These are phyloP conservation scores for Pseudogymnoascus sp. DNA, from an alignment of 2,329 filamentous ascomycete species.

Conservation along the genomic window DNA sequence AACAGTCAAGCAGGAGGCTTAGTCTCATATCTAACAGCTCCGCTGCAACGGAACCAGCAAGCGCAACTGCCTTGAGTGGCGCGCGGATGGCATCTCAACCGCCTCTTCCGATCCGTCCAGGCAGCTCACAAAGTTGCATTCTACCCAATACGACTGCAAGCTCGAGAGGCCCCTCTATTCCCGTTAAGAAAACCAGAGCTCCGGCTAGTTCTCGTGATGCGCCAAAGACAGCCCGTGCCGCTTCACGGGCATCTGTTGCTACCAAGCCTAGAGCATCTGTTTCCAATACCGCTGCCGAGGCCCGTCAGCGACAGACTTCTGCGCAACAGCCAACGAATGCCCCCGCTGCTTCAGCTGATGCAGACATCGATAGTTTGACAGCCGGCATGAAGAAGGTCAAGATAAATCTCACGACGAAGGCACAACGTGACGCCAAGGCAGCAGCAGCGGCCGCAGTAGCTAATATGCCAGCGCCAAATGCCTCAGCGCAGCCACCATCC, in stretches of 20 bases:
- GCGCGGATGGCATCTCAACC: slow-evolving; percentile 16
- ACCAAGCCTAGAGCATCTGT: neutral
- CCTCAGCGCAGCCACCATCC: slow-evolving; percentile 12
- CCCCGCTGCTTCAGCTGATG: neutral
- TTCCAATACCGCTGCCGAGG: neutral
- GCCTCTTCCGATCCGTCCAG: slow-evolving; percentile 29
- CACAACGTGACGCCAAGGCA: slow-evolving; percentile 50
- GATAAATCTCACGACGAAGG: slow-evolving; percentile 52
- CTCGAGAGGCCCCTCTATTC: slow-evolving; percentile 33
- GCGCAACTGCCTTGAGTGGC: slow-evolving; percentile 17
- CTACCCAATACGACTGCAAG: slow-evolving; percentile 41
- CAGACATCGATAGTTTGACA: slow-evolving; percentile 49
- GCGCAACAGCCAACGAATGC: neutral
- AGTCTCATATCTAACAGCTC: slow-evolving; percentile 40
- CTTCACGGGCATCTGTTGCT: slow-evolving; percentile 1
- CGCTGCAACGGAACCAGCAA: slow-evolving; percentile 22
- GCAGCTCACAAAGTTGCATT: slow-evolving; percentile 36
- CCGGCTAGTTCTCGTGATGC: slow-evolving; percentile 37
- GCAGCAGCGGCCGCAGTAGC: slow-evolving; percentile 23
- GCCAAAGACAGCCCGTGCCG: slow-evolving; percentile 28
- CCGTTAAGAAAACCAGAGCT: slow-evolving; percentile 55
- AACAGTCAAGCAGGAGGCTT: slow-evolving; percentile 33
- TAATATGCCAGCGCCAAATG: slow-evolving; percentile 17
- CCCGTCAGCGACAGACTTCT: slow-evolving; percentile 5
- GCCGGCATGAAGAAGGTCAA: slow-evolving; percentile 57